Evolutionary conservation across 306 rosid genomes (phyloP).

Genomic region (Crotalaria pallida): DNA sequence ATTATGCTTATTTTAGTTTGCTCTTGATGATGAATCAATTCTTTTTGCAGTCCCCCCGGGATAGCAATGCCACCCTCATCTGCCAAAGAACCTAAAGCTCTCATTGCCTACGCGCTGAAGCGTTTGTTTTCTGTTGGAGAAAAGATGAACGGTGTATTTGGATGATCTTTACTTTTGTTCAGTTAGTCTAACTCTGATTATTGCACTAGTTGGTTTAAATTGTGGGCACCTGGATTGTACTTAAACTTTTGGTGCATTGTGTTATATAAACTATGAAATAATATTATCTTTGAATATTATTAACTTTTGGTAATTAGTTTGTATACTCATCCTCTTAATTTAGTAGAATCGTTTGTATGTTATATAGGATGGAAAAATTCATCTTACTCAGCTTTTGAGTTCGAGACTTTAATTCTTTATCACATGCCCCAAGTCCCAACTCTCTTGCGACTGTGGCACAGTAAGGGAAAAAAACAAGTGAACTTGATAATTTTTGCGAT

Average conservation of each 20-base stretch:
- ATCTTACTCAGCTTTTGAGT: no score
- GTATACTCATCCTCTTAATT: no score
- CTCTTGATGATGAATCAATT: constrained; percentile 5
- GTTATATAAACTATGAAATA: background rate
- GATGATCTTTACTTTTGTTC: constrained; percentile 65
- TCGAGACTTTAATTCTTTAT: no score
- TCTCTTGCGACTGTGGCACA: no score
- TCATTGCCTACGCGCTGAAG: constrained; percentile 65
- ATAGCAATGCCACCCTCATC: constrained; percentile 78
- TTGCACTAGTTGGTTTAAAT: constrained; percentile 52
- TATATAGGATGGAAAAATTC: no score
- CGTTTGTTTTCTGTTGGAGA: constrained; percentile 12
- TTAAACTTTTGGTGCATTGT: background rate
- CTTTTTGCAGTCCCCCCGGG: constrained; percentile 55
- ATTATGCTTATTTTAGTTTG: background rate
- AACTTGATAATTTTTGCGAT: no score
- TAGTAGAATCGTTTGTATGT: no score
- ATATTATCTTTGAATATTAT: no score
- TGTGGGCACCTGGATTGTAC: background rate
- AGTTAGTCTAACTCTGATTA: constrained; percentile 56
- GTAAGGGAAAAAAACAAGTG: no score
- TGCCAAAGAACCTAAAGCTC: constrained; percentile 87
- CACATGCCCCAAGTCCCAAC: no score
- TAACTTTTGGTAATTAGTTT: no score
- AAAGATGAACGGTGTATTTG: constrained; percentile 59